Evolutionary conservation across 371 early-diverging fungal species (phyloP), one percentile per base, ranked within the genome.

Genomic region (Mortierella polycephala): DNA sequence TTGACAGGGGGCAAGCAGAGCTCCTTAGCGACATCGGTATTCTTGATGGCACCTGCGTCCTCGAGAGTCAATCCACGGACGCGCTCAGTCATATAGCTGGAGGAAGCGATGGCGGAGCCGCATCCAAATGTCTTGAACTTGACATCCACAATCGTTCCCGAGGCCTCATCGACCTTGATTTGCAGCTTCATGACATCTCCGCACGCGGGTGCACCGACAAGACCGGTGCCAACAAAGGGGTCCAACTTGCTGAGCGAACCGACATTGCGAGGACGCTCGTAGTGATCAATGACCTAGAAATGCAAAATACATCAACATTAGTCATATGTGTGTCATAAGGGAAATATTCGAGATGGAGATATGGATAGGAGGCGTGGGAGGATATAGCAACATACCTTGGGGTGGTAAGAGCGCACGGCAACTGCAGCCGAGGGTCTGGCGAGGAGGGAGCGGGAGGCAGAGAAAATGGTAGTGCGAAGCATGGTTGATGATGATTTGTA

Each of bases 61-160:
- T 92, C 91, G 23, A 99, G 84, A 47, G 90, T 93, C 90, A 98
- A 87, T 9, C 98, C 98, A 63, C 96, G 93, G 52, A 99, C 95
- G 81, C 93, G 92, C 83, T 98, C 98, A 12, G 98, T 96, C 77
- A 96, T 97, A 52, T 95, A 91, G 50, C 93, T 93, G 23, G 95
- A 95, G 39, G 95, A 95, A 10, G 99, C 99, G 73, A 99, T 99
- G 53, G 99, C 99, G 39, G 95, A 95, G 57, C 99, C 99, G 76
- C 99, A 99, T n/a, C 99, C 99, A 87, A 98, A 99, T 1, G 99
- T 99, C 86, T 98, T 99, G 88, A 99, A 99, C 84, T 95, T 96
- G 69, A 96, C 98, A 80, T 99, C 99, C 58, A 90, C 89, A 73
- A 99, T 99, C 74, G 93, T 91, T 60, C 96, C 96, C 45, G 89